phyloP scores from a whole-genome alignment of 208 protist species.

The Crithidia thermophila region DNA sequence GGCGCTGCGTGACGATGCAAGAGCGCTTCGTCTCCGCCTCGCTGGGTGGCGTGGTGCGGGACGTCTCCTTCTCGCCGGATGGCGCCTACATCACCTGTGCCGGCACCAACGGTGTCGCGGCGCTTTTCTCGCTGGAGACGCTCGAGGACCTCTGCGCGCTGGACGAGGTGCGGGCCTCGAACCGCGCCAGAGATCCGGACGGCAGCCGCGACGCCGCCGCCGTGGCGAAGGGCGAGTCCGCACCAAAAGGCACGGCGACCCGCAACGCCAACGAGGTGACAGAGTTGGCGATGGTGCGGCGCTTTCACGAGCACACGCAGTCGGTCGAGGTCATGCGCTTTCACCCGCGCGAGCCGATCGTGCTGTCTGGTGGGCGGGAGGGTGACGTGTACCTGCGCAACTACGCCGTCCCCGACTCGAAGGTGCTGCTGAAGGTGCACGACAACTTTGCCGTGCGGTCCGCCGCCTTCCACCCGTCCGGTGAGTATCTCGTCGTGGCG shows the following conservation, averaged over 20 bases:
- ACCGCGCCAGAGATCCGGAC: slow-evolving; percentile 45
- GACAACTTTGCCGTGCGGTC: slow-evolving; percentile 76
- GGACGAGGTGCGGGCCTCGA: slow-evolving; percentile 66
- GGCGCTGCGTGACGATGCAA: slow-evolving; percentile 56
- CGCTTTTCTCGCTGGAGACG: slow-evolving; percentile 70
- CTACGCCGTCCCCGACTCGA: slow-evolving; percentile 64
- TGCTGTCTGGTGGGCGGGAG: slow-evolving; percentile 72
- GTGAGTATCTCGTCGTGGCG: slow-evolving; percentile 77
- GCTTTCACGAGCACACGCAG: slow-evolving; percentile 73
- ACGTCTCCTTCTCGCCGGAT: slow-evolving; percentile 71
- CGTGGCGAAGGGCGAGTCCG: slow-evolving; percentile 15
- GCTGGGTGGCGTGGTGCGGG: slow-evolving; percentile 67
- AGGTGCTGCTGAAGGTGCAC: slow-evolving; percentile 60
- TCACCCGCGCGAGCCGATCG: slow-evolving; percentile 62
- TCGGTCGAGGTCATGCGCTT: slow-evolving; percentile 81
- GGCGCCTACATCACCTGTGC: slow-evolving; percentile 66
- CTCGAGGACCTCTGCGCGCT: slow-evolving; percentile 69
- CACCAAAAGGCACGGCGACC: slow-evolving; percentile 17
- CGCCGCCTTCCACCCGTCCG: slow-evolving; percentile 77
- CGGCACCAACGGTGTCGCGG: slow-evolving; percentile 71
- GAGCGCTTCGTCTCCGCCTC: slow-evolving; percentile 74
- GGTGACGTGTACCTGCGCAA: slow-evolving; percentile 68
- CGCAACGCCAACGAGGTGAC: slow-evolving; percentile 86
- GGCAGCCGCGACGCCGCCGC: slow-evolving; percentile 28
- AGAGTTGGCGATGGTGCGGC: slow-evolving; percentile 69